Conservation (phyloP, 495 filamentous ascomycete species). For the Hamigera avellanea region DNA sequence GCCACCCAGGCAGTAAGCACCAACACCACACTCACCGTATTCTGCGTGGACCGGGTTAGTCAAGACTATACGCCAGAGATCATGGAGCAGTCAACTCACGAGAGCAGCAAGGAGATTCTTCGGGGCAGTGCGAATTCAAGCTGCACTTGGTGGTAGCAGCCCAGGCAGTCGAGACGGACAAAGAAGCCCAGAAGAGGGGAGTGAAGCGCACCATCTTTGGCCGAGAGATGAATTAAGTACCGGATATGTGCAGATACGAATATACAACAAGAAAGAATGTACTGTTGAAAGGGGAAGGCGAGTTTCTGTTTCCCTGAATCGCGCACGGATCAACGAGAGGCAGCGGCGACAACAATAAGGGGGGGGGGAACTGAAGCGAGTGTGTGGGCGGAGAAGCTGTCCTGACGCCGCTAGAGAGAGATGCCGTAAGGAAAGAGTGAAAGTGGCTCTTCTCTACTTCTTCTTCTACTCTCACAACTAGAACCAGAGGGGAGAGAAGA, state of each 20-base stretch:
- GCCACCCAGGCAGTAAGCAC: conserved; percentile 91
- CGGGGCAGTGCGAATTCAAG: conserved; percentile 55
- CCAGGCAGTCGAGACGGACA: conserved; percentile 24
- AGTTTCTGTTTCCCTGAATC: no score
- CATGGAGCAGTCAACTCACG: conserved; percentile 54
- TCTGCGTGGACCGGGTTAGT: conserved; percentile 43
- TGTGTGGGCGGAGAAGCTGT: no score
- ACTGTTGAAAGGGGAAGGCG: no score
- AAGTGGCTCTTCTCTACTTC: no score
- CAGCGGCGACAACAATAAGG: no score
- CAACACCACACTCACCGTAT: conserved; percentile 87
- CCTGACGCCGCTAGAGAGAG: no score
- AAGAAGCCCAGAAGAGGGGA: conserved; percentile 21
- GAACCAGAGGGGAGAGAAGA: no score
- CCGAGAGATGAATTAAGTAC: no score
- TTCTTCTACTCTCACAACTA: no score
- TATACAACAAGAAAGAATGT: not conserved
- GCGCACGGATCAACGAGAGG: no score
- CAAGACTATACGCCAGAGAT: conserved; percentile 4
- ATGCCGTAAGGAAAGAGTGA: no score
- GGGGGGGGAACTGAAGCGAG: no score
- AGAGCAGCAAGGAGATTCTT: conserved; percentile 77
- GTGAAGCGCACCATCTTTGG: conserved; percentile 24
- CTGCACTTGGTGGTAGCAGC: conserved; percentile 36
- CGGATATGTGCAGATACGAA: not conserved